Conservation (phyloP, 441 rosid species). For the Adansonia madagascariensis region DNA sequence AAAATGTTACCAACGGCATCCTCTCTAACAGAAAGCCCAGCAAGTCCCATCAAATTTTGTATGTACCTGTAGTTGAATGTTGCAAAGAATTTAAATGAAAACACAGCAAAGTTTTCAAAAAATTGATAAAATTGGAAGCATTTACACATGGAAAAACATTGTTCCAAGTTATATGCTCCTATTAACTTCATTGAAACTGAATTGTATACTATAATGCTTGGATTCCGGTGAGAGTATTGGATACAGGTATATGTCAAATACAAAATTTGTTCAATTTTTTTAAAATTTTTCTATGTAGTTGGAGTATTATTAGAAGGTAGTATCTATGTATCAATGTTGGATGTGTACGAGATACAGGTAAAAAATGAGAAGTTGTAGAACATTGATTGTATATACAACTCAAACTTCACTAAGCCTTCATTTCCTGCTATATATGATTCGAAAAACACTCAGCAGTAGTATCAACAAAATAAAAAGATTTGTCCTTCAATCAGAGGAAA, state of each 20-base stretch:
- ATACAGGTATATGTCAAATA: neutral
- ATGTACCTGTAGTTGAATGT: constrained; percentile 53
- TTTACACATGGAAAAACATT: neutral
- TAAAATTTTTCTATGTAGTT: too few relatives aligned
- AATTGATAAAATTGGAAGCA: neutral
- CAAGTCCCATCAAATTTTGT: constrained; percentile 71
- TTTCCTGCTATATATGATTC: neutral
- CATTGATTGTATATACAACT: neutral
- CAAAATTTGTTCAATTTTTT: too few relatives aligned
- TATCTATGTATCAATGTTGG: neutral
- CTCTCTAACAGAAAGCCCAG: constrained; percentile 86
- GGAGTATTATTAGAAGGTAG: neutral
- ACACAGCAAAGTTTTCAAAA: neutral
- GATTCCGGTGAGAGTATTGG: neutral
- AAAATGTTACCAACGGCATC: constrained; percentile 95
- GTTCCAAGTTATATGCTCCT: constrained; percentile 6
- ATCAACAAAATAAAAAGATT: neutral
- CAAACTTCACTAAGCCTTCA: neutral
- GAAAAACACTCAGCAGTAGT: neutral
- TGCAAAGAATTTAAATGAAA: constrained; percentile 12
- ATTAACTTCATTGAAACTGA: neutral
- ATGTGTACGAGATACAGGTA: neutral
- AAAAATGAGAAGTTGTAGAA: neutral
- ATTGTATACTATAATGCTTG: neutral
- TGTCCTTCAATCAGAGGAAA: neutral